A percentile compares a stretch with the other conserved stretches of the same genome.
Conservation (phyloP, 2,329 filamentous ascomycete species). For the Stagonosporopsis vannaccii region DNA sequence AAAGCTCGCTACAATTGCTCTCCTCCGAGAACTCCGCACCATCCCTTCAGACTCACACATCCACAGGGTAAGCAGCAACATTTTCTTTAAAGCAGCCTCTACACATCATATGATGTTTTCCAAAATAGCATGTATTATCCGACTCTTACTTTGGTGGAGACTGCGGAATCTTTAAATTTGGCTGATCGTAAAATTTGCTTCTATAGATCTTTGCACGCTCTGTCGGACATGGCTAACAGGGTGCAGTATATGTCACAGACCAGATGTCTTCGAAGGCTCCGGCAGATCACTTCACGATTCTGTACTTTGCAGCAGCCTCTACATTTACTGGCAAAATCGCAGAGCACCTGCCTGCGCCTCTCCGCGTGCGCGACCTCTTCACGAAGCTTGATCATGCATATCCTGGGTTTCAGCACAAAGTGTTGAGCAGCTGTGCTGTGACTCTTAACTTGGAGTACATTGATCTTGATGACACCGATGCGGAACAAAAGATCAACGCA, state of each 20-base stretch:
- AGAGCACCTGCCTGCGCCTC: conserved; percentile 71
- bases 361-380: conserved; percentile 70
- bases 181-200: conserved; percentile 35
- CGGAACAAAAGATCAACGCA: conserved; percentile 65
- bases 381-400: conserved; percentile 72
- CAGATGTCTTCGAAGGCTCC: conserved; percentile 59
- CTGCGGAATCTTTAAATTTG: conserved; percentile 45
- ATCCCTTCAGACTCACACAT: conserved; percentile 17
- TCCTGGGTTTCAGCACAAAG: conserved; percentile 70
- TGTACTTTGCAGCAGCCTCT: conserved; percentile 81
- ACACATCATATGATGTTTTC: conserved; percentile 44
- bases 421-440: conserved; percentile 76
- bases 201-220: not conserved
- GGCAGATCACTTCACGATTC: conserved; percentile 74
- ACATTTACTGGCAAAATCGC: conserved; percentile 73
- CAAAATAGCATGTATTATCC: conserved; percentile 60
- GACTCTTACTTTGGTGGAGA: conserved; percentile 42
- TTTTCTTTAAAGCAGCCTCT: not conserved
- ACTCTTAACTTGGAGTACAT: conserved; percentile 85
- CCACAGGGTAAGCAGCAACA: conserved; percentile 27
- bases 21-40: conserved; percentile 14
- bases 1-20: conserved; percentile 29
- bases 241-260: conserved; percentile 7
- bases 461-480: conserved; percentile 64
- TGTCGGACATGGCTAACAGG: conserved; percentile 22